phyloP scores from a whole-genome alignment of 345 rosid species.

The Salix caprea region DNA sequence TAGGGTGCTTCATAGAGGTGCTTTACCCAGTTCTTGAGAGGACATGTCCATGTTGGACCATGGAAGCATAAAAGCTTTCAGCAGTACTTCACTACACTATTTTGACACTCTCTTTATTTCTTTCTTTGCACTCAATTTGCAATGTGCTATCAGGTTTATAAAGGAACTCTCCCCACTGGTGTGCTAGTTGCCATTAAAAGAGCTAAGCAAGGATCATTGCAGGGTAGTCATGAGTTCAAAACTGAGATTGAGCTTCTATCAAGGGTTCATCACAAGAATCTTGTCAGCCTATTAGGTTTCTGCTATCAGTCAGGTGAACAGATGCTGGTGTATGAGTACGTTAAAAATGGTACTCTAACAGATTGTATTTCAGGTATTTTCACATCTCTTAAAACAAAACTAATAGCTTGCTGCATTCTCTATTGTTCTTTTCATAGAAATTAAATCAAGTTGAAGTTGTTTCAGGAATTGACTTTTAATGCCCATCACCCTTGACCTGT shows the following conservation, averaged over 20 bases:
- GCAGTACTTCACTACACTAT: no score
- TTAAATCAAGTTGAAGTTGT: no score
- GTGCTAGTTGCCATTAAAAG: conserved; percentile 65
- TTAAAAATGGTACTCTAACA: conserved; percentile 61
- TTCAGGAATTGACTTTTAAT: no score
- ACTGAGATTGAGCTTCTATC: conserved; percentile 88
- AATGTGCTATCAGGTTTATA: conserved; percentile 53
- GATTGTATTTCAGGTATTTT: conserved; percentile 66
- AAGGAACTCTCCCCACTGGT: conserved; percentile 57
- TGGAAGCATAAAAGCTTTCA: no score
- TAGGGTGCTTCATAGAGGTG: no score
- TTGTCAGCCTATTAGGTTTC: conserved; percentile 66
- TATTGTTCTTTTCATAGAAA: no score
- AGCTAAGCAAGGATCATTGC: conserved; percentile 78
- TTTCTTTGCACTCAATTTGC: background rate
- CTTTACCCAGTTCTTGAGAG: no score
- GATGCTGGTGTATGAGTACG: conserved; percentile 68
- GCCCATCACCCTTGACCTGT: no score
- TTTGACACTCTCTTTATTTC: background rate
- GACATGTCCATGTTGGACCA: no score
- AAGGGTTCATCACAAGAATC: conserved; percentile 81
- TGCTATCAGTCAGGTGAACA: conserved; percentile 70
- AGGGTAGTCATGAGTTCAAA: conserved; percentile 80
- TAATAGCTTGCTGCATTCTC: background rate
- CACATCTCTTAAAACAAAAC: background rate